Base-by-base conservation (phyloP, 129 eudicot genomes). In the Flaveria trinervia region DNA sequence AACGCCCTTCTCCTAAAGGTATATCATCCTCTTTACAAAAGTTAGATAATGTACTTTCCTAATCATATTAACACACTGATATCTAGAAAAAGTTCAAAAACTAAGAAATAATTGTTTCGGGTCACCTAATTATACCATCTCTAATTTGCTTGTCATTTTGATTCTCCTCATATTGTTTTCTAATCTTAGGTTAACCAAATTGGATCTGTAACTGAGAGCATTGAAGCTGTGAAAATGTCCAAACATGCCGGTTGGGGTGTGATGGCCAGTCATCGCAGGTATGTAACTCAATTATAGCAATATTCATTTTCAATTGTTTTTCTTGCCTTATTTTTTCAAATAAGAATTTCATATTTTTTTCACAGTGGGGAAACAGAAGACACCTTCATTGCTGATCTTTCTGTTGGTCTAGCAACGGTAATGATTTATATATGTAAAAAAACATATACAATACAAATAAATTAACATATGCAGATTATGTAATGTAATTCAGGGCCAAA, bases 251-350 rank as follows among this genome's bases (percentile, higher is more conserved):
- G 98, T 46, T 93, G 98, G 98, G 98, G 98, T 73, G 97, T 93
- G 44, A 93, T 93, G 98, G 92, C 98, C 72, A 90, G 98, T 86
- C 98, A 93, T 77, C 98, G 98, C 70, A 92, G 96, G 97, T 89
- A 79, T 36, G 77, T 28, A 20, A 52, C 16, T 60, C 49, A 12
- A 51, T 9, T 13, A 64, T 11, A 15, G 2, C 8, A 14, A 33
- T 15, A 72, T 12, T 25, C 36, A 7, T 20, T 54, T 14, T 16
- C 26, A 44, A 9, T 22, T 44, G 18, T 74, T 74, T 74, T 26
- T 50, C 2, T 16, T 10, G 9, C 20, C 20, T 16, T 57, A 13
- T 30, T 28, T 48, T 7, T 13, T 57, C 18, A 14, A 9, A 11
- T 22, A 4, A 55, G 17, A 22, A 61, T 52, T 74, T 43, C 5